Percentiles rank a stretch among this genome's conserved stretches.
phyloP scores from a whole-genome alignment of 371 early-diverging fungal species.

The Mucor lusitanicus region DNA sequence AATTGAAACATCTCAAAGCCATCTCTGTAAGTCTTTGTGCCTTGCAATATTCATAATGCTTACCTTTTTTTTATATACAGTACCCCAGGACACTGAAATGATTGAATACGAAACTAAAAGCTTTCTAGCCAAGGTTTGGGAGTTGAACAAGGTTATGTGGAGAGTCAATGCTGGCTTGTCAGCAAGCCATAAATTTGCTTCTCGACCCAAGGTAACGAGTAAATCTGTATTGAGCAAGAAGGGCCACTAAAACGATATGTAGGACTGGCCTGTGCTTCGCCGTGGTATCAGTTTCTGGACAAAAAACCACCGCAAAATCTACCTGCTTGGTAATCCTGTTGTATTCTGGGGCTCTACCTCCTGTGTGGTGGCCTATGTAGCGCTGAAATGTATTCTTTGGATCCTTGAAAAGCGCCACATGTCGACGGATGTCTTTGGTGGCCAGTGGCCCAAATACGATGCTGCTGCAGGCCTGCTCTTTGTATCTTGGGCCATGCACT shows the following conservation, averaged over 20 bases:
- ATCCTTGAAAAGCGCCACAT: conserved; percentile 71
- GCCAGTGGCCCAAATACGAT: conserved; percentile 2
- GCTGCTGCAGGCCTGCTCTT: conserved; percentile 75
- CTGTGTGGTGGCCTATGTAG: conserved; percentile 61
- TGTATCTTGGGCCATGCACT: conserved; percentile 91
- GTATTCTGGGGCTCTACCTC: conserved; percentile 85
- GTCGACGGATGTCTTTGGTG: conserved; percentile 6
- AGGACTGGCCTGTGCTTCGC: conserved; percentile 81
- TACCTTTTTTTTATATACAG: conserved; percentile 25
- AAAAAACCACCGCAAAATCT: conserved; percentile 71
- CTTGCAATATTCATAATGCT: not conserved
- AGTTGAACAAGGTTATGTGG: conserved; percentile 86
- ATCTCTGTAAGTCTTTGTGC: conserved; percentile 37
- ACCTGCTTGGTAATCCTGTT: conserved; percentile 95
- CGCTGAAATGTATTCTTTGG: conserved; percentile 62
- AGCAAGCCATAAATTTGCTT: conserved; percentile 88
- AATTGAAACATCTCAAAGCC: conserved; percentile 52
- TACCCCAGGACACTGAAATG: conserved; percentile 36
- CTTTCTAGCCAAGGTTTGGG: conserved; percentile 83
- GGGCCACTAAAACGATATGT: not conserved
- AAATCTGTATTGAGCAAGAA: not conserved
- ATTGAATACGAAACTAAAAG: conserved; percentile 51
- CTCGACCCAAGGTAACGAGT: conserved; percentile 57
- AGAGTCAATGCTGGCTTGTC: conserved; percentile 82
- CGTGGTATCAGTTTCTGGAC: conserved; percentile 95